Evolutionary conservation across 768 basidiomycete genomes (phyloP), one percentile per base, ranked within the genome.

Genomic region (Termitomyces sp.): DNA sequence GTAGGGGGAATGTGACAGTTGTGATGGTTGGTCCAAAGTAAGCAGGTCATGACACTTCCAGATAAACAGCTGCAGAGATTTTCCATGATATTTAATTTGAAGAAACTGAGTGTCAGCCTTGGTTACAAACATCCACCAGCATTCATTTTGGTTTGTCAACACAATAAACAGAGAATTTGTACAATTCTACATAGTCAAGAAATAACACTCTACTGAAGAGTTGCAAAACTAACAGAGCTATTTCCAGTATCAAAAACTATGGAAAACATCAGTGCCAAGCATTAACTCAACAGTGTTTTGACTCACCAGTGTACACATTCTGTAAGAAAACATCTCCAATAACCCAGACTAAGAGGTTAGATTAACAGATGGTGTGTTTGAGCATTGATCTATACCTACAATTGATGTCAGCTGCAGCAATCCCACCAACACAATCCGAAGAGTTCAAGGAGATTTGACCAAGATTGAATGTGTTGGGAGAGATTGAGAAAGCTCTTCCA

Each of bases 381-480:
- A 18, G 16, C 8, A 51, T 36, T 51, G 13, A 13, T 36, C n/a
- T n/a, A 13, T 37, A 37, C 50, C 50, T 54, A 59, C 56, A 56
- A 34, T 57, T 20, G 5, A 20, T 39, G 27, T 66, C 61, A 22
- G 56, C n/a, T 41, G 63, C 61, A 44, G 61, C 62, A 20, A 72
- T 62, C 16, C 67, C 70, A 13, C 78, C 77, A 64, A 89, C 81
- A 31, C 85, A 84, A 49, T 84, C 81, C 1, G 73, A 61, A 60
- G 87, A 89, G 48, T 73, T 71, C 20, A 78, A 78, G 54, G 84
- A 63, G 50, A 75, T 78, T 42, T 56, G 61, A 60, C 83, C 69
- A 8, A 83, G 60, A 31, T 83, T 83, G 59, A 73, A 73, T 0
- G 54, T 63, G 12, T 75, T 61, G 44, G 81, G 72, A 2, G 80